Base-by-base conservation (phyloP, 2,329 filamentous ascomycete genomes). In the Cercospora brassicicola region DNA sequence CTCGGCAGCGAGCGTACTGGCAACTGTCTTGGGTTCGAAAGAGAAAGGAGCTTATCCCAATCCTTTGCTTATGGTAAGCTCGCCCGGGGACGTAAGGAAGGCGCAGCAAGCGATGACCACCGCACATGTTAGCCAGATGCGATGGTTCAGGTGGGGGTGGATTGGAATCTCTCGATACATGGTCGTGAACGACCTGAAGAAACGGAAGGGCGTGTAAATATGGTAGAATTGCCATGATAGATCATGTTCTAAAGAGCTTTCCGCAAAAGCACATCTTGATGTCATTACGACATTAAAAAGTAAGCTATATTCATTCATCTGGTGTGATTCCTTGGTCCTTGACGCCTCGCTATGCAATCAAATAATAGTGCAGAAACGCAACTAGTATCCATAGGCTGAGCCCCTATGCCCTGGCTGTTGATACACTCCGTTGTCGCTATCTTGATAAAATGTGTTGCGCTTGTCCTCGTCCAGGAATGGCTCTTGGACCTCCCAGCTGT, bases 401-500 rank as follows among this genome's bases (percentile, higher is more conserved):
- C 51, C 62, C 26, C 74, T 67, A 23, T 73, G 69, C 15, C 70
- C 71, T 18, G 75, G 71, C 53, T 76, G 76, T 56, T 74, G 78
- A 71, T 82, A 83, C 42, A 81, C 69, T 2, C 86, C 82, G 45
- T 88, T 88, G 1, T 87, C 86, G 71, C 90, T 88, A 66, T 93
- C 90, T 56, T 86, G 83, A 79, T 94, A 95, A 56, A 91, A 81
- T 2, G 91, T 93, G 23, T 84, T 84, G 67, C 91, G 87, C 68
- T 91, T 89, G 67, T 94, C 91, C 66, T 95, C 92, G 72, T 96
- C 92, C 73, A 95, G 92, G 55, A 90, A 88, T 18, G 95, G 85
- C 71, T 98, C 94, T 83, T 98, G 98, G 78, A 98, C 91, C 78
- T 99, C 95, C 95, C 95, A 99, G 80, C 95, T 97, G 83, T 97